phyloP scores from a whole-genome alignment of 2,329 filamentous ascomycete genomes.

The Ceratocystis cacaofunesta region DNA sequence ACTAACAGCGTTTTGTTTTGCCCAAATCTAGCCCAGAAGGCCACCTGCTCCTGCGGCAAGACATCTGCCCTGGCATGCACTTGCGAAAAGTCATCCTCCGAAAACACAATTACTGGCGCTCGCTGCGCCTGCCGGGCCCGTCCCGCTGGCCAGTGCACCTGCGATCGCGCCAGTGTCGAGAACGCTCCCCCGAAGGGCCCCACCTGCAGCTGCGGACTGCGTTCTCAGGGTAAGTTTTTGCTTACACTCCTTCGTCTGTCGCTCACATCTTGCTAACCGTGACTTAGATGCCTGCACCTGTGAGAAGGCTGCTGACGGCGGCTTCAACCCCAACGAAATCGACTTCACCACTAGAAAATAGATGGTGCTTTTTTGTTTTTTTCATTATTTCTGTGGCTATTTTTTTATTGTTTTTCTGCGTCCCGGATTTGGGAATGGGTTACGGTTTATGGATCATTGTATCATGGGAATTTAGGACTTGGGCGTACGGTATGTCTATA shows the following conservation, averaged over 20 bases:
- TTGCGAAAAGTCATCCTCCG: slow-evolving; percentile 58
- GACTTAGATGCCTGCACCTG: slow-evolving; percentile 59
- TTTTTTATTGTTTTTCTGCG: neutral
- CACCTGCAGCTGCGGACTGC: slow-evolving; percentile 63
- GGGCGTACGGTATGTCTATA: neutral
- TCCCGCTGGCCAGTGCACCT: slow-evolving; percentile 67
- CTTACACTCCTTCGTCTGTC: neutral
- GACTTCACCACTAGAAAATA: slow-evolving; percentile 68
- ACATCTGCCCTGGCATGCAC: slow-evolving; percentile 73
- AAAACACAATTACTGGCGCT: slow-evolving; percentile 60
- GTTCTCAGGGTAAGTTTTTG: slow-evolving; percentile 46
- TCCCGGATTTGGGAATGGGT: slow-evolving; percentile 1
- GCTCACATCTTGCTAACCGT: slow-evolving; percentile 11
- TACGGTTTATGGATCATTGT: neutral
- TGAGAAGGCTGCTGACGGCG: slow-evolving; percentile 52
- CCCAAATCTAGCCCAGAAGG: slow-evolving; percentile 38
- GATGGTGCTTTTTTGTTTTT: slow-evolving; percentile 1
- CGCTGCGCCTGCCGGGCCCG: slow-evolving; percentile 75
- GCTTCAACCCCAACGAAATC: slow-evolving; percentile 55
- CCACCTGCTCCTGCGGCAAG: slow-evolving; percentile 79
- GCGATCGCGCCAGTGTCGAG: slow-evolving; percentile 55
- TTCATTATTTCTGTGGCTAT: neutral
- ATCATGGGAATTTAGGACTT: slow-evolving; percentile 3
- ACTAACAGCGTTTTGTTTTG: slow-evolving; percentile 7
- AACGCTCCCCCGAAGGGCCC: slow-evolving; percentile 46